phyloP scores from a whole-genome alignment of 148 eudicot species.

The Rhododendron molle region DNA sequence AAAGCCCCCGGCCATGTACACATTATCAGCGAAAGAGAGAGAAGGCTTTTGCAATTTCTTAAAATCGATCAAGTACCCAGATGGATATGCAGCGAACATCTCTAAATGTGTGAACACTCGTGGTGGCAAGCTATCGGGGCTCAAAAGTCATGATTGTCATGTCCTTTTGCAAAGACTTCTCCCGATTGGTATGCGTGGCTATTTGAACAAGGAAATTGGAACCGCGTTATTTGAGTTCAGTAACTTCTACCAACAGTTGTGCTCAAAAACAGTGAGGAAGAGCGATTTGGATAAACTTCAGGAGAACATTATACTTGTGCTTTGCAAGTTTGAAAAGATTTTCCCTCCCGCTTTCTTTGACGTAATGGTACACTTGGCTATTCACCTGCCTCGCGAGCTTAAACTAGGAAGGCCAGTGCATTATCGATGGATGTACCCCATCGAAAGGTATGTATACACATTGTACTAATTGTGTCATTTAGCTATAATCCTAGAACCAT shows the following conservation, averaged over 20 bases:
- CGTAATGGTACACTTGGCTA: slow-evolving; percentile 13
- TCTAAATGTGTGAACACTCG: neutral
- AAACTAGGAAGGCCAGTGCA: slow-evolving; percentile 5
- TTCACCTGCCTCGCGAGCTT: slow-evolving; percentile 6
- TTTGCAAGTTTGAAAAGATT: neutral
- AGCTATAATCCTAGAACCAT: no score
- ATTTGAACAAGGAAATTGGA: neutral
- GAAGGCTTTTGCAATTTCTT: no score
- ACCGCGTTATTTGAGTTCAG: neutral
- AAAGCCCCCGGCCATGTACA: no score
- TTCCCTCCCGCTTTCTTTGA: slow-evolving; percentile 9
- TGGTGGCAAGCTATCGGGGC: neutral
- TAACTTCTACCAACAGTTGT: neutral
- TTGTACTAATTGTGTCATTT: no score
- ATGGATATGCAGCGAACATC: no score
- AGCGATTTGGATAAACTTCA: neutral
- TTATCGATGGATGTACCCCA: slow-evolving; percentile 5
- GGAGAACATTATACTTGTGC: neutral
- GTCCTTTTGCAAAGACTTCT: neutral
- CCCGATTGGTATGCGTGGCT: neutral
- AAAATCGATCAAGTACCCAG: no score
- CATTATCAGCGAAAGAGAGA: no score
- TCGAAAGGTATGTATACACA: neutral
- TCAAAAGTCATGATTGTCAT: neutral
- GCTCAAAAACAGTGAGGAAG: neutral